Evolutionary conservation across 306 rosid species (phyloP).

Genomic region (Sphenostylis stenocarpa): DNA sequence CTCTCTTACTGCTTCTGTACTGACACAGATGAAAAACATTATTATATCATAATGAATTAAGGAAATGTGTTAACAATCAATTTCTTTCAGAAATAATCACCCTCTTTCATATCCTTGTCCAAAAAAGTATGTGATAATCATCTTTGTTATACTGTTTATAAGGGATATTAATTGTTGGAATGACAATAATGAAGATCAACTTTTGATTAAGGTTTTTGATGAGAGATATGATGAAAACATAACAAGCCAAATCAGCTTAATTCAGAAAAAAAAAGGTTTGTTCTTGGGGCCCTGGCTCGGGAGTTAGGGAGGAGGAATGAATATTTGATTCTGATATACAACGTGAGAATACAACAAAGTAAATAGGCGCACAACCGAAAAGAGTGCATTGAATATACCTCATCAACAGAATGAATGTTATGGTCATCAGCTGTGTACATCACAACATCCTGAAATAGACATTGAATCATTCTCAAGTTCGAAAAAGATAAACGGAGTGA

Average conservation of each 20-base stretch:
- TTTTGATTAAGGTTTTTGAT: not conserved
- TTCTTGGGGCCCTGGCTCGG: not conserved
- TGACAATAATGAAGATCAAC: not conserved
- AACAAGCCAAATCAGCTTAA: not conserved
- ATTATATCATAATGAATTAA: not conserved
- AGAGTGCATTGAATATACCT: conserved; percentile 47
- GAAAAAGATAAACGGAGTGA: conserved; percentile 10
- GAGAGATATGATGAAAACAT: conserved; percentile 1
- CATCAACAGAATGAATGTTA: conserved; percentile 88
- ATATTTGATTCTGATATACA: not conserved
- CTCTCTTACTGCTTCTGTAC: not conserved
- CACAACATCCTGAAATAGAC: conserved; percentile 65
- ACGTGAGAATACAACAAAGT: not conserved
- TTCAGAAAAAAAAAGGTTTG: not conserved
- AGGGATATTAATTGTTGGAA: not conserved
- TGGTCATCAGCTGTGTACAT: conserved; percentile 79
- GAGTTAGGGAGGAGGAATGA: not conserved
- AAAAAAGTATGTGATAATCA: not conserved
- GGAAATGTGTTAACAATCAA: not conserved
- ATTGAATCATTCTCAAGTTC: not conserved
- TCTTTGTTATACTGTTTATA: not conserved
- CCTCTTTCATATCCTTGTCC: not conserved
- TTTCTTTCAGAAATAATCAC: not conserved
- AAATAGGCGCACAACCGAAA: not conserved
- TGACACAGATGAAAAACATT: not conserved